Base-by-base conservation (phyloP, 371 early-diverging fungal species). In the Lichtheimia corymbifera region DNA sequence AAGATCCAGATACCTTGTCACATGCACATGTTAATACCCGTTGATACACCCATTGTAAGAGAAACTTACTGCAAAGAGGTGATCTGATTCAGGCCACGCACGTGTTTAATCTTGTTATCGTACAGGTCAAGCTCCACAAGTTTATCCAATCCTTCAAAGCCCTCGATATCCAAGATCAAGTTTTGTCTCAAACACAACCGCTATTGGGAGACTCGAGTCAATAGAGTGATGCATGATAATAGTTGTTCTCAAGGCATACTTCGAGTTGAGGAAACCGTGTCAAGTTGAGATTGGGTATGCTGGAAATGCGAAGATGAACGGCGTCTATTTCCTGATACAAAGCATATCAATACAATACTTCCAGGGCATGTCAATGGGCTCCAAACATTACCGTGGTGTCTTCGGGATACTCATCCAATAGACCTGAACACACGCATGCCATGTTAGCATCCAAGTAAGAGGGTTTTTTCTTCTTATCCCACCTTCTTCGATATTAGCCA, bases 111-210 rank as follows among this genome's bases (percentile, higher is more conserved):
- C 27, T 93, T 89, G 83, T 98, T 98, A 72, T 98, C 97, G 67
- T 98, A 97, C n/a, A 97, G 72, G 61, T 97, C 97, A 55, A 97
- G 74, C 55, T 95, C 96, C 13, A 66, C 68, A 41, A 97, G 77
- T 50, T 93, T 92, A 9, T 62, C 68, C 41, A 97, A 75, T 0
- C 53, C 55, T 11, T 88, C 84, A 6, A 97, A 56, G 2, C 89
- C 88, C 30, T 74, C 67, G 59, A 97, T 93, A 63, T 87, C 83
- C 14, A 85, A 70, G 53, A 98, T 83, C 40, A 92, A 83, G 72
- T 98, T 98, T 73, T 97, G 98, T 3, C 98, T 88, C 43, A 94
- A 66, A n/a, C 90, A 90, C 13, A 96, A 72, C 17, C 77, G 74
- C 93, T 93, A 58, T 14, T 53, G 41, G 22, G 22, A 22, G 22